These are phyloP conservation scores for Thalassiosira exigua DNA, from an alignment of 352 stramenopile genomes.

Conservation along the genomic window DNA sequence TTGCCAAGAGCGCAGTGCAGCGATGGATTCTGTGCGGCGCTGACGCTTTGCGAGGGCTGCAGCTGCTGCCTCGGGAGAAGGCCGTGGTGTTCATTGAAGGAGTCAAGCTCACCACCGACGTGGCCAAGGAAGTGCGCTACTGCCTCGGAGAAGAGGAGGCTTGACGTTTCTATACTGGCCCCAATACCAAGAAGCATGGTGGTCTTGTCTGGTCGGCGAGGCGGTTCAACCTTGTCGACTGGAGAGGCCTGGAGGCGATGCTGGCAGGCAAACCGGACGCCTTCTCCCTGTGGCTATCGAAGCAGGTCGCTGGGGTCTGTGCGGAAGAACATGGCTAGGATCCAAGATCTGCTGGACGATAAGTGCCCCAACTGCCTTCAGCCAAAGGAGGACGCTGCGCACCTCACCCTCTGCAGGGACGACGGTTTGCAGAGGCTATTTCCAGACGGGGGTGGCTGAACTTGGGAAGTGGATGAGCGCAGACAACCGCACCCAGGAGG, in stretches of 20 bases:
- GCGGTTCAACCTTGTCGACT: conserved; percentile 22
- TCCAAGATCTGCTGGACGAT: too few species aligned
- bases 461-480: conserved; percentile 2
- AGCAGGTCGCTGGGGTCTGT: conserved; percentile 7
- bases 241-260: background rate
- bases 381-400: background rate
- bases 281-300: conserved; percentile 30
- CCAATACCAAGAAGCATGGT: too few species aligned
- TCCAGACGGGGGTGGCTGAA: background rate
- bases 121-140: conserved; percentile 1
- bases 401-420: conserved; percentile 11
- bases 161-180: background rate
- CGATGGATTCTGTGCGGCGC: background rate
- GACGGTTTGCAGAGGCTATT: background rate
- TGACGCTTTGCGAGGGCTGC: background rate
- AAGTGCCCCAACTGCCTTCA: conserved; percentile 30
- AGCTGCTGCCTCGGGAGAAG: conserved; percentile 13
- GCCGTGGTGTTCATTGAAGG: conserved; percentile 14
- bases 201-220: background rate
- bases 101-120: conserved; percentile 18
- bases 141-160: conserved; percentile 6
- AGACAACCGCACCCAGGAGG: conserved; percentile 2
- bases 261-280: conserved; percentile 17
- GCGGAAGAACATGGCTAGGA: too few species aligned
- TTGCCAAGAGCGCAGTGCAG: conserved; percentile 1